Evolutionary conservation across 1,284 basidiomycete species (phyloP).

Genomic region (Cutaneotrichosporon sp.): DNA sequence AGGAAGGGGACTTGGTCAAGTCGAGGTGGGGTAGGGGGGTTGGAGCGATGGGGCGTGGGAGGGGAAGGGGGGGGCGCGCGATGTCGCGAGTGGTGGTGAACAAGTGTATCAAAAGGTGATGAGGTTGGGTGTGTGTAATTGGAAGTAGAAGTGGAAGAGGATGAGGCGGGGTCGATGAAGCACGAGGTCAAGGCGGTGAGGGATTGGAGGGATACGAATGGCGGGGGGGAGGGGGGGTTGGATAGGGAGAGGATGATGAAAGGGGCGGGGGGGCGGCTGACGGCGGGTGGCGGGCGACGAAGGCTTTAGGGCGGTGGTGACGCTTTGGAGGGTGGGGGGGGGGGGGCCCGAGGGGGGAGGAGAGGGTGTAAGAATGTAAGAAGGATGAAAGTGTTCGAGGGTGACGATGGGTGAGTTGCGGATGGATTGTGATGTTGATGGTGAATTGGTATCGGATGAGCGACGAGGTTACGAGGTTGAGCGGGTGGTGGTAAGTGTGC

Average conservation of each 20-base stretch:
- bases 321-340: no score
- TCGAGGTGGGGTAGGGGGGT: background rate
- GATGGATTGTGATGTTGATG: no score
- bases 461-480: no score
- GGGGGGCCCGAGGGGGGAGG: no score
- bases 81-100: background rate
- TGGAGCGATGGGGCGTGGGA: background rate
- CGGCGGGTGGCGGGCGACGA: background rate
- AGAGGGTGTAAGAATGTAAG: no score
- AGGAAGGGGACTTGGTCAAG: background rate
- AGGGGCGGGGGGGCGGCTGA: background rate
- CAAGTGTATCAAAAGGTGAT: background rate
- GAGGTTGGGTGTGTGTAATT: background rate
- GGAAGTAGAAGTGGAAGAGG: no score
- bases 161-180: background rate
- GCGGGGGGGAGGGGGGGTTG: background rate
- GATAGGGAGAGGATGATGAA: background rate
- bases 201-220: background rate
- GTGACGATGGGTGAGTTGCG: no score
- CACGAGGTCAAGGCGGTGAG: background rate
- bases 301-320: no score
- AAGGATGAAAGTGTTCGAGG: no score
- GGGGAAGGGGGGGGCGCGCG: background rate
- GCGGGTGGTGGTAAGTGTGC: no score
- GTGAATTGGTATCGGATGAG: no score